These are phyloP conservation scores for Pseudotulostoma volvatum DNA, from an alignment of 495 filamentous ascomycete species.

Conservation along the genomic window DNA sequence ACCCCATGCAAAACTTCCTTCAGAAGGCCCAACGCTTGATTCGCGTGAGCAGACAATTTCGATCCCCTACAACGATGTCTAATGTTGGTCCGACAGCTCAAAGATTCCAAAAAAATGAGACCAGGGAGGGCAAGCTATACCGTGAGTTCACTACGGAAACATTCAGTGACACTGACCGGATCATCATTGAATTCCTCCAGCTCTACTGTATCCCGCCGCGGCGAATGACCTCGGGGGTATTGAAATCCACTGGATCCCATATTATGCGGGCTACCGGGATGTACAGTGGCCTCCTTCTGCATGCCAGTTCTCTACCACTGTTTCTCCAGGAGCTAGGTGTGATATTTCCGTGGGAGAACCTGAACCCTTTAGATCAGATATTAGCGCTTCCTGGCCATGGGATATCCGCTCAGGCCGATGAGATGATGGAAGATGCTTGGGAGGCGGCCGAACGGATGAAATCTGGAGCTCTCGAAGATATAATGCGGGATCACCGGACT, in stretches of 20 bases:
- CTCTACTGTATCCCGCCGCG: constrained; percentile 30
- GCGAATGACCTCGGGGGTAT: constrained; percentile 35
- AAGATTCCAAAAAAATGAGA: constrained; percentile 20
- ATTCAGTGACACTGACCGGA: constrained; percentile 29
- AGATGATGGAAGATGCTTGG: constrained; percentile 16
- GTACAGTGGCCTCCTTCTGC: constrained; percentile 46
- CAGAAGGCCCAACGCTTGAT: constrained; percentile 48
- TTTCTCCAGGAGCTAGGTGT: constrained; percentile 81
- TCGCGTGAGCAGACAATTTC: constrained; percentile 43
- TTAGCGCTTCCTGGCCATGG: constrained; percentile 44
- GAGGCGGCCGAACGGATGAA: constrained; percentile 14
- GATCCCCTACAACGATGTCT: constrained; percentile 41
- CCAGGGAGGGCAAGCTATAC: constrained; percentile 23
- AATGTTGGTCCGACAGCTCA: constrained; percentile 33
- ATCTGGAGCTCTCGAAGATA: constrained; percentile 24
- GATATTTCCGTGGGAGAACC: constrained; percentile 66
- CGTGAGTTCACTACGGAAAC: constrained; percentile 19
- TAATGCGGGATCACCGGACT: constrained; percentile 43
- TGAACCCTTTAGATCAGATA: constrained; percentile 40
- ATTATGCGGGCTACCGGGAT: constrained; percentile 55
- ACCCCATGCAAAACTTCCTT: constrained; percentile 42
- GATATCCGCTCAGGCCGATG: constrained; percentile 18
- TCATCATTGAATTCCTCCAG: constrained; percentile 55
- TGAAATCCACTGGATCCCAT: constrained; percentile 47
- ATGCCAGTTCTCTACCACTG: constrained; percentile 39